Base-by-base conservation (phyloP, 306 rosid species). In the Clitoria ternatea region DNA sequence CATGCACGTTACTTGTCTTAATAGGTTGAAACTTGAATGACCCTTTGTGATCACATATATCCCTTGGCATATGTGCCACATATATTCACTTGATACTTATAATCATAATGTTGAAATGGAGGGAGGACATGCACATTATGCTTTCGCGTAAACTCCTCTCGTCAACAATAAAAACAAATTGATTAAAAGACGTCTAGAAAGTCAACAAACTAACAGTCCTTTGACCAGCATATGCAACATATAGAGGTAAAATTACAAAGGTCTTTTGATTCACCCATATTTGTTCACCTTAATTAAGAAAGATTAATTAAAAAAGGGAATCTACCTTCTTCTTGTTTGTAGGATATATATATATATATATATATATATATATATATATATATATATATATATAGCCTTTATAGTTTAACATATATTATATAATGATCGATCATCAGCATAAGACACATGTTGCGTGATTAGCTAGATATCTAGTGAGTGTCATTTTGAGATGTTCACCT, bases 161-260 rank as follows among this genome's bases (percentile, higher is more conserved):
- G 24, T 47, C 4, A 55, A 47, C 47, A 72, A 2, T 72, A 33
- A 12, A 9, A 60, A 35, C 2, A 6, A 7, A 3, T 3, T 1
- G 6, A 3, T 24, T 13, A n/a, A 30, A 20, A 12, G 17, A 24
- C 64, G 32, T 2, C 8, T 6, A 11, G 5, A 70, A 72, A 86
- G 84, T 76, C 83, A 81, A 86, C 68, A 71, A 52, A 27, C 66
- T 48, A 62, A 79, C 69, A 69, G 76, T 65, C 40, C 10, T 64
- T 57, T 73, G 62, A 68, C 70, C 52, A 42, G 18, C 67, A 74
- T 49, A 24, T 50, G 5, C 20, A 18, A 0, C 3, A 8, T 10
- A n/a, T n/a, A n/a, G n/a, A n/a, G n/a, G n/a, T n/a, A n/a, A n/a
- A n/a, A n/a, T n/a, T n/a, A n/a, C n/a, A n/a, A n/a, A n/a, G n/a